phyloP scores from a whole-genome alignment of 2,329 filamentous ascomycete genomes.

The Grosmannia huntii region DNA sequence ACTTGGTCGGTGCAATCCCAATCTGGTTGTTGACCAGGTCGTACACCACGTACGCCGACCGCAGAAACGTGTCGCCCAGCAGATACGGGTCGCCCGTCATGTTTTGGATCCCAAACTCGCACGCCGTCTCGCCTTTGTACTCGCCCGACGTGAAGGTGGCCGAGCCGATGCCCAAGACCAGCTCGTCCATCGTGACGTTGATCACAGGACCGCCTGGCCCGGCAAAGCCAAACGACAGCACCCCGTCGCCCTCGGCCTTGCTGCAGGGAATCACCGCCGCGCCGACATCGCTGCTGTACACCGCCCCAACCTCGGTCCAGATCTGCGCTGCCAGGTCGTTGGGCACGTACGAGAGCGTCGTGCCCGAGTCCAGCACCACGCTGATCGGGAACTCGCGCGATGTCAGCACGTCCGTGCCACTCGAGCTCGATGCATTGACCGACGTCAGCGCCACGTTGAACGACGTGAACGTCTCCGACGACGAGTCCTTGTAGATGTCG shows the following conservation, averaged over 20 bases:
- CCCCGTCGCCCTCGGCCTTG: constrained; percentile 28
- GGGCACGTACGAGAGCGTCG: constrained; percentile 59
- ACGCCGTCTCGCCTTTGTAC: constrained; percentile 32
- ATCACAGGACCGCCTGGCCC: constrained; percentile 35
- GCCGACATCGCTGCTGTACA: constrained; percentile 24
- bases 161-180: constrained; percentile 32
- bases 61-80: constrained; percentile 45
- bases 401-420: constrained; percentile 34
- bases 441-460: constrained; percentile 37
- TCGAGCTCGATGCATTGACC: constrained; percentile 32
- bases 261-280: constrained; percentile 38
- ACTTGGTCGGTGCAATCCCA: constrained; percentile 40
- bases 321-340: constrained; percentile 40
- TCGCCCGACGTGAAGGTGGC: constrained; percentile 26
- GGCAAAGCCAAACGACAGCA: constrained; percentile 42
- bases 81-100: constrained; percentile 28
- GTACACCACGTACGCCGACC: constrained; percentile 48
- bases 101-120: constrained; percentile 45
- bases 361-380: constrained; percentile 62
- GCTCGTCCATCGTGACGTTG: constrained; percentile 40
- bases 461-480: constrained; percentile 25
- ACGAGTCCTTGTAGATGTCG: constrained; percentile 37
- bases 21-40: constrained; percentile 46
- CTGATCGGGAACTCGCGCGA: constrained; percentile 33
- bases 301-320: constrained; percentile 42